Evolutionary conservation across 2,329 filamentous ascomycete genomes (phyloP).

Genomic region (Laburnicola sp.): DNA sequence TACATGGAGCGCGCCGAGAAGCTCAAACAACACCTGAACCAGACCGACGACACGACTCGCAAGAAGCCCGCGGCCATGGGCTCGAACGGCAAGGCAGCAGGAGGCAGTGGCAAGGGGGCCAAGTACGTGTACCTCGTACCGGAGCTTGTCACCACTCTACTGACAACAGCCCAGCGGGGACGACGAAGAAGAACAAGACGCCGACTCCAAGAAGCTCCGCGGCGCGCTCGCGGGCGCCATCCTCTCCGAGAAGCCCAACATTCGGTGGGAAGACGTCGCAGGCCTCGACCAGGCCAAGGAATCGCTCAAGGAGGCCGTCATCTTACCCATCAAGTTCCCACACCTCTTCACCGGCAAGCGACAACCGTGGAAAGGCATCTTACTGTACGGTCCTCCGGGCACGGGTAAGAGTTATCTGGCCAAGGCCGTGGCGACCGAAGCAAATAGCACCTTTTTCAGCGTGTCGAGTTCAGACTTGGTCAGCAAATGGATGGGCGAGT

Average conservation of each 20-base stretch:
- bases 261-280: constrained; percentile 97
- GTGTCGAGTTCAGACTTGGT: constrained; percentile 96
- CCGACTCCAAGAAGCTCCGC: constrained; percentile 92
- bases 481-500: constrained; percentile 99
- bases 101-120: constrained; percentile 62
- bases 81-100: constrained; percentile 68
- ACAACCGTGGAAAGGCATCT: constrained; percentile 96
- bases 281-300: constrained; percentile 94
- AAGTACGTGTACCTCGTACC: constrained; percentile 47
- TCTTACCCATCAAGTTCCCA: constrained; percentile 97
- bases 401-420: constrained; percentile 98
- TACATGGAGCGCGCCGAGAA: constrained; percentile 99
- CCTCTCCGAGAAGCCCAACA: constrained; percentile 90
- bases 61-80: constrained; percentile 74
- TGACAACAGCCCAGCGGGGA: constrained; percentile 52
- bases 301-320: constrained; percentile 94
- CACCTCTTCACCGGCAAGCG: constrained; percentile 94
- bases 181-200: constrained; percentile 70
- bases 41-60: constrained; percentile 67
- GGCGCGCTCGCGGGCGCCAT: constrained; percentile 91
- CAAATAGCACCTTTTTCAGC: constrained; percentile 98
- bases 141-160: constrained; percentile 3
- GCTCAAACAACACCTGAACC: constrained; percentile 84
- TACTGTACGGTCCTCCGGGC: constrained; percentile 93
- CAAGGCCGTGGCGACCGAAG: constrained; percentile 96